Evolutionary conservation across 2,329 filamentous ascomycete species (phyloP).

Genomic region (Fusarium sp.): DNA sequence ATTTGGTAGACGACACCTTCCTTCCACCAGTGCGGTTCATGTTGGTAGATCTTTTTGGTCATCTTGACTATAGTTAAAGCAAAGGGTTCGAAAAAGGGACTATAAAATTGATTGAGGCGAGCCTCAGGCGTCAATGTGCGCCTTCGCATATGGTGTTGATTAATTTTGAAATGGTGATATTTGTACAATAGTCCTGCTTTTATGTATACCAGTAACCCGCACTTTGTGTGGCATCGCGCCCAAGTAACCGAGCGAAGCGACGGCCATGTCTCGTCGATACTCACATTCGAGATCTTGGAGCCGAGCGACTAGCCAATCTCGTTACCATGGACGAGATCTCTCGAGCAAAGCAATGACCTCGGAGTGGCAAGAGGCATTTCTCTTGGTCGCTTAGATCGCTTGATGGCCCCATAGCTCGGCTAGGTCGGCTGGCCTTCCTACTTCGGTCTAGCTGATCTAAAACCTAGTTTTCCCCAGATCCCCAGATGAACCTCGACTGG

Average conservation of each 20-base stretch:
- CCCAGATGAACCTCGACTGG: not conserved
- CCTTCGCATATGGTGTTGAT: too few relatives aligned
- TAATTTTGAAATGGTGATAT: too few relatives aligned
- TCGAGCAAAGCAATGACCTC: not conserved
- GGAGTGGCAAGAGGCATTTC: not conserved
- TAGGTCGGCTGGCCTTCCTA: not conserved
- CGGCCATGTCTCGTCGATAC: too few relatives aligned
- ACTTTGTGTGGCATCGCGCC: too few relatives aligned
- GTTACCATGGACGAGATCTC: too few relatives aligned
- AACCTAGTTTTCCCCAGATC: not conserved
- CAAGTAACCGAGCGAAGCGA: too few relatives aligned
- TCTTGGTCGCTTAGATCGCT: not conserved
- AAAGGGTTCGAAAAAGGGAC: too few relatives aligned
- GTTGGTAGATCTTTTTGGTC: not conserved
- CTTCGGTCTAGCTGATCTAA: not conserved
- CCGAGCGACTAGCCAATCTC: not conserved
- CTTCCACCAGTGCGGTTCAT: constrained; percentile 64
- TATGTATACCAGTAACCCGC: too few relatives aligned
- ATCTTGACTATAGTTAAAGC: too few relatives aligned
- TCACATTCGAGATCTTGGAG: too few relatives aligned
- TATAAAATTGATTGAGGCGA: too few relatives aligned
- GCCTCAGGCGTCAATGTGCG: too few relatives aligned
- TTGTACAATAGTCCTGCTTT: not conserved
- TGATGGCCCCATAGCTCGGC: not conserved
- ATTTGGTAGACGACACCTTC: constrained; percentile 69